Evolutionary conservation across 1,284 basidiomycete species (phyloP).

Genomic region (Pseudozyma pruni): DNA sequence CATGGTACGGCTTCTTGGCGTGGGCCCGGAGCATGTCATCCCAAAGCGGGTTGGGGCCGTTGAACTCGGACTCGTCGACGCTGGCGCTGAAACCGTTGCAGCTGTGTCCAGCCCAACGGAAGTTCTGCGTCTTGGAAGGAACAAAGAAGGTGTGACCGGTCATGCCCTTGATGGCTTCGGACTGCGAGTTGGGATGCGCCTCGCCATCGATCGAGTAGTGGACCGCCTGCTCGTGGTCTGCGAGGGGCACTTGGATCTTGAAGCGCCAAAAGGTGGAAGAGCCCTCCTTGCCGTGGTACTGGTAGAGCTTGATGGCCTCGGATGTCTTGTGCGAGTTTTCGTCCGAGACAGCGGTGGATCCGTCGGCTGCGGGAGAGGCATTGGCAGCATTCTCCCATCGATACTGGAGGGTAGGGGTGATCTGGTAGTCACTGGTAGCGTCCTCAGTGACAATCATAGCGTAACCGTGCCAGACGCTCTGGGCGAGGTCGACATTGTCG

Average conservation of each 20-base stretch:
- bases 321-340: constrained; percentile 34
- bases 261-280: constrained; percentile 95
- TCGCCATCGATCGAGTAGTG: constrained; percentile 73
- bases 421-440: constrained; percentile 73
- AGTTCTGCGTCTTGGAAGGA: constrained; percentile 82
- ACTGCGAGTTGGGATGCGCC: constrained; percentile 48
- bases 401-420: constrained; percentile 74
- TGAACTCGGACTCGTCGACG: constrained; percentile 69
- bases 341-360: constrained; percentile 29
- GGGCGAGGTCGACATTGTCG: constrained; percentile 82
- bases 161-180: constrained; percentile 47
- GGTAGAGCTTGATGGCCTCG: constrained; percentile 81
- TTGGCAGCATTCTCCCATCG: constrained; percentile 72
- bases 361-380: constrained; percentile 33
- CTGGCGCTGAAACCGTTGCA: constrained; percentile 73
- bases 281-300: constrained; percentile 76
- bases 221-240: constrained; percentile 79
- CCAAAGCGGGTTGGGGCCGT: constrained; percentile 77
- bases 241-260: constrained; percentile 83
- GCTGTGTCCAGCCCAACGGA: constrained; percentile 89
- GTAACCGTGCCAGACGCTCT: constrained; percentile 76
- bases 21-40: constrained; percentile 86
- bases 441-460: constrained; percentile 72
- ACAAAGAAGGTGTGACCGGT: constrained; percentile 83
- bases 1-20: constrained; percentile 82